Evolutionary conservation across 345 rosid genomes (phyloP), one percentile per base, ranked within the genome.

Genomic region (Euclidium syriacum): DNA sequence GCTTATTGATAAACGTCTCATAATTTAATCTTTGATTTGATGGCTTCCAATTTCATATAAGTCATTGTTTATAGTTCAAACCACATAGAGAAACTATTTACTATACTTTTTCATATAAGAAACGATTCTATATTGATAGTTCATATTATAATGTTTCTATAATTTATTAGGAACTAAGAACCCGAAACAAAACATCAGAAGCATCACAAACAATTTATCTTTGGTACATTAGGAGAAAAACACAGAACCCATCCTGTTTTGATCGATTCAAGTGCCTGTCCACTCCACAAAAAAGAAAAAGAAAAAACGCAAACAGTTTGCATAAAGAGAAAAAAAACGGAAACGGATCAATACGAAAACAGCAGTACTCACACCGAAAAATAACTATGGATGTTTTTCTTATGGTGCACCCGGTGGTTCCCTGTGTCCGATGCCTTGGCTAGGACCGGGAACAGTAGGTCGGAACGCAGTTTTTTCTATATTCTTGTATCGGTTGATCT

Each of bases 381-480:
- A 14, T 34, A 20, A 36, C 10, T 25, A 16, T 14, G 35, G n/a
- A n/a, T n/a, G 1, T 53, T 43, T 32, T 26, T 17, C 41, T 52
- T 25, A 60, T 33, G 55, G 62, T 24, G 52, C 67, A 47, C 64
- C 58, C 12, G 70, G 74, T 36, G 74, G 70, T 17, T 47, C 42
- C 12, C 7, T 70, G 52, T 70, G 70, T 22, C 74, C 74, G 23
- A 70, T 56, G 19, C 74, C 74, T 46, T 62, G 74, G 62, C 74
- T 70, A 30, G 68, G 74, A 62, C 74, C 74, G 12, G 26, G 64
- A 55, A 16, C 47, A 6, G 75, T 70, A 25, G 75, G 75, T 46
- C 75, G 34, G 44, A 62, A 70, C 0, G 70, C 70, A 11, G 62
- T 48, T 63, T 70, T 64, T 49, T 70, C 75, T 20, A 70, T 62